phyloP scores from a whole-genome alignment of 352 stramenopile species.

The Plasmopara muralis region DNA sequence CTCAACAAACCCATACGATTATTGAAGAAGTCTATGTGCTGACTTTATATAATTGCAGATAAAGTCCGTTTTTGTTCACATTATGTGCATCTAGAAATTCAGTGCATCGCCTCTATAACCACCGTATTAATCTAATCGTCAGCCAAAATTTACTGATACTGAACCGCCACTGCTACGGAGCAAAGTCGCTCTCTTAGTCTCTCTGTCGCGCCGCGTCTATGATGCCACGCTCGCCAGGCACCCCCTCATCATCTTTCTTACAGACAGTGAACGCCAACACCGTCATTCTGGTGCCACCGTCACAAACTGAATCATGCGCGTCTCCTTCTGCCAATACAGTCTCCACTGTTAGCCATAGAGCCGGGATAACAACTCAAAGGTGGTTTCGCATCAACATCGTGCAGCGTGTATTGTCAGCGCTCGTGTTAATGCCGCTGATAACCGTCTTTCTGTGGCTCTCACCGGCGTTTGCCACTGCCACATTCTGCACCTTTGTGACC shows the following conservation, averaged over 20 bases:
- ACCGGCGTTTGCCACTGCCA: conserved; percentile 53
- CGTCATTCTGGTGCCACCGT: conserved; percentile 16
- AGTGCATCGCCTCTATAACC: too few relatives aligned
- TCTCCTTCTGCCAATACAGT: conserved; percentile 3
- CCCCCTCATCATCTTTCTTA: conserved; percentile 27
- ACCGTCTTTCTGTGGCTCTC: conserved; percentile 62
- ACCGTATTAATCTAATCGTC: too few relatives aligned
- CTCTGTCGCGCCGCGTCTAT: too few relatives aligned
- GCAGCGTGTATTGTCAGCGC: conserved; percentile 52
- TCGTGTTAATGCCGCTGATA: conserved; percentile 54
- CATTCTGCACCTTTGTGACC: conserved; percentile 55
- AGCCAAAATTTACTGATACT: too few relatives aligned
- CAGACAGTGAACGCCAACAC: conserved; percentile 19
- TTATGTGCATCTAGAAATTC: too few relatives aligned
- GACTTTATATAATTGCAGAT: too few relatives aligned
- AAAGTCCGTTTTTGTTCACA: too few relatives aligned
- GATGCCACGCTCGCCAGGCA: conserved; percentile 12
- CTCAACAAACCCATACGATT: too few relatives aligned
- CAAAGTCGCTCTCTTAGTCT: too few relatives aligned
- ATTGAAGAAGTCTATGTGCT: too few relatives aligned
- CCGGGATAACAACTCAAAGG: neutral
- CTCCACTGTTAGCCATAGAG: neutral
- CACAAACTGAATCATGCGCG: conserved; percentile 10
- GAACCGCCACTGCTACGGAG: too few relatives aligned
- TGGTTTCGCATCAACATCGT: conserved; percentile 41